Percentiles rank a stretch among this genome's conserved stretches.
Conservation (phyloP, 2,329 filamentous ascomycete genomes). For the Microcyclospora tardicrescens region DNA sequence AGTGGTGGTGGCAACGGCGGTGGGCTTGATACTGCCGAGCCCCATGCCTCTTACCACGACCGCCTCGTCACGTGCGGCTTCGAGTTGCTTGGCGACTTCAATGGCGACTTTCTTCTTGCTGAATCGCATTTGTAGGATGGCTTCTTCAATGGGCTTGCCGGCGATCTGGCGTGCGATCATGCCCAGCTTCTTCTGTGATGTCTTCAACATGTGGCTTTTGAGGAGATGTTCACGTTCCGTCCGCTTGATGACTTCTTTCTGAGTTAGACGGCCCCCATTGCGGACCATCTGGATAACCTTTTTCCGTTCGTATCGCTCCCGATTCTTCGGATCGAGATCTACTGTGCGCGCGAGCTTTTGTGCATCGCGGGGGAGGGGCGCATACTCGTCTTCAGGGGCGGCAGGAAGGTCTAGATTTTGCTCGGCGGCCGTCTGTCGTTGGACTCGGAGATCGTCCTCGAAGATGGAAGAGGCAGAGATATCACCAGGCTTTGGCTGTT, state of each 20-base stretch:
- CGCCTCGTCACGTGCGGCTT: conserved; percentile 69
- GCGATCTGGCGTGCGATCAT: conserved; percentile 76
- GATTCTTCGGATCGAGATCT: conserved; percentile 61
- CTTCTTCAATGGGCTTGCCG: conserved; percentile 88
- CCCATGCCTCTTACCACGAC: conserved; percentile 78
- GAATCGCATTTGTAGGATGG: conserved; percentile 88
- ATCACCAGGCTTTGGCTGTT: conserved; percentile 25
- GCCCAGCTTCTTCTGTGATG: conserved; percentile 81
- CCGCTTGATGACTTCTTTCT: conserved; percentile 54
- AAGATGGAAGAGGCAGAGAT: conserved; percentile 41
- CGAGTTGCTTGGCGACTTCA: conserved; percentile 66
- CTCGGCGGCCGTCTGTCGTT: conserved; percentile 6
- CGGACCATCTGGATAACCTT: conserved; percentile 68
- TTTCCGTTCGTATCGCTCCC: conserved; percentile 67
- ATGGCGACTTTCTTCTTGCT: conserved; percentile 83
- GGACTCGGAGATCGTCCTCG: conserved; percentile 27
- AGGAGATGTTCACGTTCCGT: conserved; percentile 45
- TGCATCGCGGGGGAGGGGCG: conserved; percentile 26
- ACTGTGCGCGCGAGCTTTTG: conserved; percentile 48
- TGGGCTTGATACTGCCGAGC: conserved; percentile 30
- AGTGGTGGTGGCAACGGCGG: conserved; percentile 1
- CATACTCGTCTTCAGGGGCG: conserved; percentile 9
- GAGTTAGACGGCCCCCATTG: conserved; percentile 52
- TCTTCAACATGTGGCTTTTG: conserved; percentile 64
- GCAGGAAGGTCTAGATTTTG: neutral